Evolutionary conservation across 139 green algal species (phyloP).

Genomic region (Yamagishiella unicocca): DNA sequence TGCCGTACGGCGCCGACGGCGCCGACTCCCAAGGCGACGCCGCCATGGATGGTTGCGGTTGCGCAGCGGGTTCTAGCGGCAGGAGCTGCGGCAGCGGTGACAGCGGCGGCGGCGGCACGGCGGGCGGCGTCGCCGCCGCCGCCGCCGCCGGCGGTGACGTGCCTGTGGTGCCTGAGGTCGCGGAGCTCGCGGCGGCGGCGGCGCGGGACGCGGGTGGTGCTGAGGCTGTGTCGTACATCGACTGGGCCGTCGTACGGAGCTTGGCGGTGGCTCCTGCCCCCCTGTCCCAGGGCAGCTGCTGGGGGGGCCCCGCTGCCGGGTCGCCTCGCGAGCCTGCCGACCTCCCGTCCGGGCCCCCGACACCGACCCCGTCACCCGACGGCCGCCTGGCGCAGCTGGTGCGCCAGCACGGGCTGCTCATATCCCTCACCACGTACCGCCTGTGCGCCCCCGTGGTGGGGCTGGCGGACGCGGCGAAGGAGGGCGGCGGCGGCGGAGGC

Average conservation of each 20-base stretch:
- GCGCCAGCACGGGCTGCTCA: not conserved
- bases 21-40: not conserved
- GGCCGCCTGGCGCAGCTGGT: not conserved
- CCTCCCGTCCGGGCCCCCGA: too few relatives aligned
- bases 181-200: not conserved
- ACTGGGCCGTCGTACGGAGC: not conserved
- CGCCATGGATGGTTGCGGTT: too few relatives aligned
- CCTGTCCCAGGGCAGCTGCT: too few relatives aligned
- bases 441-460: not conserved
- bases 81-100: too few relatives aligned
- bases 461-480: not conserved
- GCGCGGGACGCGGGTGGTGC: not conserved
- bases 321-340: too few relatives aligned
- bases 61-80: too few relatives aligned
- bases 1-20: not conserved
- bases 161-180: not conserved
- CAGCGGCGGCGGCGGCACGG: not conserved
- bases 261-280: not conserved
- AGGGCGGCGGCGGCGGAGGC: not conserved
- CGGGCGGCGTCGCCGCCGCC: too few relatives aligned
- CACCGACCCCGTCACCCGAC: too few relatives aligned
- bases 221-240: not conserved
- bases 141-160: not conserved
- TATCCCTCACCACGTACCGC: not conserved
- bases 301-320: too few relatives aligned